Evolutionary conservation across 371 early-diverging fungal species (phyloP).

Genomic region (Apophysomyces sp.): DNA sequence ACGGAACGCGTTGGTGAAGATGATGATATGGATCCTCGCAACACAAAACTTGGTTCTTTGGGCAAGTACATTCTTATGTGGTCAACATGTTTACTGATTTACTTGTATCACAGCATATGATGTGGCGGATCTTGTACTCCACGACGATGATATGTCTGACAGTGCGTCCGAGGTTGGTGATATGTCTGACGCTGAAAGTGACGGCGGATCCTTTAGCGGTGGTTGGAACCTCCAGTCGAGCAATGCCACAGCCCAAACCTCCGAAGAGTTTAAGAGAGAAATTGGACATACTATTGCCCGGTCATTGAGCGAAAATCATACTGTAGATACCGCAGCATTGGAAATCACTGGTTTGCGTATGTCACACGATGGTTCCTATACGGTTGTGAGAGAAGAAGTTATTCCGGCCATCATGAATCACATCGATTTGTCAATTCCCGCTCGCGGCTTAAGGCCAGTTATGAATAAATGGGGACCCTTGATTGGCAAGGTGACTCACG

Average conservation of each 20-base stretch:
- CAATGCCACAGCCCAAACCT: constrained; percentile 31
- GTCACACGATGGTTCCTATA: constrained; percentile 83
- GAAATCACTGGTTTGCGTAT: constrained; percentile 92
- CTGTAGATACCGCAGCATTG: constrained; percentile 74
- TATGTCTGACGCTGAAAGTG: constrained; percentile 47
- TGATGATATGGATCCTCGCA: constrained; percentile 48
- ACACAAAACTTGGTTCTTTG: constrained; percentile 43
- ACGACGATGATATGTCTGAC: constrained; percentile 42
- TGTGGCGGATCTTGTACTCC: constrained; percentile 39
- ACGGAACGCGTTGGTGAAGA: constrained; percentile 36
- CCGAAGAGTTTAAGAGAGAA: constrained; percentile 78
- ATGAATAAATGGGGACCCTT: constrained; percentile 71
- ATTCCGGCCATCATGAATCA: constrained; percentile 65
- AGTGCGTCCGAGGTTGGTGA: constrained; percentile 62
- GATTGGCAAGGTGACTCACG: constrained; percentile 71
- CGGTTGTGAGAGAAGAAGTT: constrained; percentile 74
- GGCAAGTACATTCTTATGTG: constrained; percentile 17
- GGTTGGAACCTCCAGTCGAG: constrained; percentile 31
- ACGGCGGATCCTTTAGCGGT: constrained; percentile 34
- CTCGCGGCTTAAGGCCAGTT: constrained; percentile 39
- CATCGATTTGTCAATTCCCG: constrained; percentile 48
- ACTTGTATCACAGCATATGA: constrained; percentile 28
- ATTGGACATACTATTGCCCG: constrained; percentile 77
- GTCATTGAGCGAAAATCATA: constrained; percentile 77
- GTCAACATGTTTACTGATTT: background rate